Conservation (phyloP, 306 rosid species). For the Chamaecrista fasciculata region DNA sequence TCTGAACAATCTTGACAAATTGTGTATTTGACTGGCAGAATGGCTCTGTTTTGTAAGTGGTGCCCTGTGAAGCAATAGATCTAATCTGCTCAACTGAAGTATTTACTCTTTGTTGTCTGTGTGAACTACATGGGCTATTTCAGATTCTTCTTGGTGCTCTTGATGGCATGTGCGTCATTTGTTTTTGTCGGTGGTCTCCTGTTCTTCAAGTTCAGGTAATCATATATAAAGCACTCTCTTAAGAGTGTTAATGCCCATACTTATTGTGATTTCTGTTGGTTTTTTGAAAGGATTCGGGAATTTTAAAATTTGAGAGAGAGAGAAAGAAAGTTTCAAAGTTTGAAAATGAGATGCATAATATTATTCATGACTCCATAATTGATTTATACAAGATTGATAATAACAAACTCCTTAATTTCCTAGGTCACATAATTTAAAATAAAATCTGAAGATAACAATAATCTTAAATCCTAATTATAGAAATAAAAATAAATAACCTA, state of each 20-base stretch:
- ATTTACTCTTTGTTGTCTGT: slow-evolving; percentile 19
- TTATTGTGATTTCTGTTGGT: too few species aligned
- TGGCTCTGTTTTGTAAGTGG: background rate
- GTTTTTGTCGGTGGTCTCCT: slow-evolving; percentile 79
- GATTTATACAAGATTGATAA: too few species aligned
- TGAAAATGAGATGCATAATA: too few species aligned
- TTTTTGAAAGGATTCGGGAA: too few species aligned
- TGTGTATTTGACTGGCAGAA: background rate
- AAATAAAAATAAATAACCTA: too few species aligned
- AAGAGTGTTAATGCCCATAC: slow-evolving; percentile 9
- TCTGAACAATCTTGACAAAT: background rate
- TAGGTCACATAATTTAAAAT: too few species aligned
- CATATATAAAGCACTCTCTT: slow-evolving; percentile 23
- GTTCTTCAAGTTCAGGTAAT: slow-evolving; percentile 86
- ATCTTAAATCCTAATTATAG: too few species aligned
- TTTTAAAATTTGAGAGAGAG: too few species aligned
- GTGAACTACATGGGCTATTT: slow-evolving; percentile 34
- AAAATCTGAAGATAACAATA: too few species aligned
- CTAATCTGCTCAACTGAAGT: background rate
- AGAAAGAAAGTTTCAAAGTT: too few species aligned
- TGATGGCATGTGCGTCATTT: slow-evolving; percentile 77
- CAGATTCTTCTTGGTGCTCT: slow-evolving; percentile 86
- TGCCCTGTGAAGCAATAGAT: background rate
- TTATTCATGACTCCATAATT: too few species aligned
- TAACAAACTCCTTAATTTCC: too few species aligned